Conservation (phyloP, 73 alveolate species). For the Tetrahymena thermophila region DNA sequence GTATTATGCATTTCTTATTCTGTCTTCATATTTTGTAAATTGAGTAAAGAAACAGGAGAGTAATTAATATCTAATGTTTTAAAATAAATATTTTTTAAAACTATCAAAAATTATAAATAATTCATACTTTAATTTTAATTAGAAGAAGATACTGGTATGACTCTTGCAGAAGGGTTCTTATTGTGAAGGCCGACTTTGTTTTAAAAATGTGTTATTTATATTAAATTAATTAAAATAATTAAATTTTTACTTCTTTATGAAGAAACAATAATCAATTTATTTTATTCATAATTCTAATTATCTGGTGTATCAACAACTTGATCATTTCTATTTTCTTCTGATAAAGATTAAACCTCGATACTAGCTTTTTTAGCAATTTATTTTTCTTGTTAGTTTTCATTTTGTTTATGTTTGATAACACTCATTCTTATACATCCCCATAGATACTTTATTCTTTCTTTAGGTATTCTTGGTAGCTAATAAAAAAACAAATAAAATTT, state of each 20-base stretch:
- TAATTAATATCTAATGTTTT: neutral
- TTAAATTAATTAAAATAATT: no score
- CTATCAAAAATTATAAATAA: no score
- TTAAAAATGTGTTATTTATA: no score
- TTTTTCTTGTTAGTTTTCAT: neutral
- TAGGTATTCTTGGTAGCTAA: neutral
- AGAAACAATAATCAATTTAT: neutral
- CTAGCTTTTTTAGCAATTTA: neutral
- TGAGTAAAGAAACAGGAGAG: neutral
- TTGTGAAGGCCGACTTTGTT: neutral
- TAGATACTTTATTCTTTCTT: neutral
- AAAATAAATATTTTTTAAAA: no score
- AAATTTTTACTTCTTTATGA: neutral
- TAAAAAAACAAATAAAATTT: neutral
- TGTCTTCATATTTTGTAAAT: neutral
- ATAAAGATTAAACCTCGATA: neutral
- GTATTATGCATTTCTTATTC: neutral
- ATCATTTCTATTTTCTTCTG: neutral
- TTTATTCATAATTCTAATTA: neutral
- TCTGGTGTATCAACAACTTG: neutral
- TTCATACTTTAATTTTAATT: neutral
- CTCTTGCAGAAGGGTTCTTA: neutral
- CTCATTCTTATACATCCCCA: neutral
- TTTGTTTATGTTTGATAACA: neutral
- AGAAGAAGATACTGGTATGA: neutral